Evolutionary conservation across 75 land plant genomes (phyloP).

Genomic region (Pinus albicaulis): DNA sequence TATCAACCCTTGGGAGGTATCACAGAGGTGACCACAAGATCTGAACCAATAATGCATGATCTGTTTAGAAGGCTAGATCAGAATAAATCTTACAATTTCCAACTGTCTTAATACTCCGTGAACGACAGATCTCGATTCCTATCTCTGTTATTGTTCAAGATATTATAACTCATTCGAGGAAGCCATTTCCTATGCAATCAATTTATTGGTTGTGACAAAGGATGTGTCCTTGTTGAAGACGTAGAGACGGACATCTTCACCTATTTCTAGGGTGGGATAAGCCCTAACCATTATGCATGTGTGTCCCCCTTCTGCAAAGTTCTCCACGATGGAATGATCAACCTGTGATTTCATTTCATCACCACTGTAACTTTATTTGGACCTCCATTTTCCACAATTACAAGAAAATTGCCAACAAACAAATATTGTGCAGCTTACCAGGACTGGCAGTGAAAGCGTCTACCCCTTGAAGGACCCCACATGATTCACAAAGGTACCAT

Average conservation of each 20-base stretch:
- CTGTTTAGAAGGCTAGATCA: too few relatives aligned
- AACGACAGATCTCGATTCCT: too few relatives aligned
- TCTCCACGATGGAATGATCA: constrained; percentile 61
- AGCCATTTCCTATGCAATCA: constrained; percentile 47
- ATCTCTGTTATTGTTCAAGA: too few relatives aligned
- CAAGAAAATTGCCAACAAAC: too few relatives aligned
- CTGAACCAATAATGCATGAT: too few relatives aligned
- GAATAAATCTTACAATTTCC: too few relatives aligned
- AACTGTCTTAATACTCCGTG: too few relatives aligned
- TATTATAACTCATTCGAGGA: neutral
- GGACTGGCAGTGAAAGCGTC: constrained; percentile 24
- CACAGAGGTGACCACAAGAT: too few relatives aligned
- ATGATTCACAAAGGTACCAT: constrained; percentile 25
- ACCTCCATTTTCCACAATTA: too few relatives aligned
- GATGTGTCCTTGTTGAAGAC: constrained; percentile 41
- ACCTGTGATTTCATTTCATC: constrained; percentile 20
- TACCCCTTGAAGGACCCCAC: constrained; percentile 9
- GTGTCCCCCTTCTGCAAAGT: constrained; percentile 55
- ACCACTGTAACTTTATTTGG: too few relatives aligned
- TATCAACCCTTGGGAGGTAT: too few relatives aligned
- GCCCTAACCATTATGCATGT: constrained; percentile 45
- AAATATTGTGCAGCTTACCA: constrained; percentile 17
- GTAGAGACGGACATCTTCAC: constrained; percentile 28
- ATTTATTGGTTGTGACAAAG: constrained; percentile 11
- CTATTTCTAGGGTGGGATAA: constrained; percentile 40